Base-by-base conservation (phyloP, 148 eudicot genomes). In the Rhododendron mucronatum region DNA sequence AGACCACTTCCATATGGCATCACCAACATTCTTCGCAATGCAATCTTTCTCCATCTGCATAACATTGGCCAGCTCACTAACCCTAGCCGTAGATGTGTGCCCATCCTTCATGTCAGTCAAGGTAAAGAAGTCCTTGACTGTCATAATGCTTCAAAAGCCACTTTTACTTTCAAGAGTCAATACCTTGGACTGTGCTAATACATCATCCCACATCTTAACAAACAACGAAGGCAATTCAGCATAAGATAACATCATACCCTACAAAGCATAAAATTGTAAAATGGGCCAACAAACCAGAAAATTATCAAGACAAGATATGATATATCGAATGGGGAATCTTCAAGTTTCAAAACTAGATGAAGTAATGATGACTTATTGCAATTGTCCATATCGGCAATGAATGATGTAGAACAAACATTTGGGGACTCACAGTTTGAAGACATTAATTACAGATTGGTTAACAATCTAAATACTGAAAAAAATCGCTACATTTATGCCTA, bases 91-190 rank as follows among this genome's bases (percentile, higher is more conserved):
- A 81, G 91, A 85, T 48, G 92, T 89, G 83, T 95, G 92, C 89
- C 99, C 99, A 90, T 93, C 92, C 91, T 90, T 93, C 94, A 91
- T 91, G 91, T 96, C 99, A 87, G 93, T 89, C 84, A 90, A 88
- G 85, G 95, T 94, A 92, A 95, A 93, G 88, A 55, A 94, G 86
- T 92, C 93, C 86, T 94, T 93, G 20, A 95, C 92, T 78, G 95
- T 86, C 99, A 96, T 95, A 87, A 71, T 91, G 86, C 79, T 84
- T 89, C 89, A 88, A 65, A 86, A 55, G 61, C 61, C 61, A 55
- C 20, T 55, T 55, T 18, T 55, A 14, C 21, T 55, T 55, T 16
- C 61, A 55, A 55, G 20, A 55, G 61, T 55, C 61, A 55, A 55
- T 55, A 14, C 23, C 61, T 55, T 55, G 61, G 23, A 55, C 21